A percentile compares a stretch with the other conserved stretches of the same genome.
Evolutionary conservation across 176 grass and related monocot genomes (phyloP).

Genomic region (Areca catechu): DNA sequence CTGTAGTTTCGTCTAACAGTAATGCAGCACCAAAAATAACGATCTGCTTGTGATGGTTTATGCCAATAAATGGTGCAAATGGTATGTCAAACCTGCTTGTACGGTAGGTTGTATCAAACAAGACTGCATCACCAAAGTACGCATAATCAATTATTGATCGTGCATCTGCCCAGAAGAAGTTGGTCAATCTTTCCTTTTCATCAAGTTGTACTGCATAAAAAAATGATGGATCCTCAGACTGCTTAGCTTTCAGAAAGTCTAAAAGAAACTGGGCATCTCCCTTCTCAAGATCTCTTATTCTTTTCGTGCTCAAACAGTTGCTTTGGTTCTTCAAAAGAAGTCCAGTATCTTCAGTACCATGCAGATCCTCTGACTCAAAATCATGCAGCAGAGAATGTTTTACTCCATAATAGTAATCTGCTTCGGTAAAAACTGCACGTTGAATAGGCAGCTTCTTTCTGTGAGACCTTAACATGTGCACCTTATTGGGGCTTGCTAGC

Average conservation of each 20-base stretch:
- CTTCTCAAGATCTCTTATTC: conserved; percentile 35
- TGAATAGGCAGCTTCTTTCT: conserved; percentile 26
- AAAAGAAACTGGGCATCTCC: conserved; percentile 27
- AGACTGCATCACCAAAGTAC: conserved; percentile 31
- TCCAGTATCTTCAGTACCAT: conserved; percentile 2
- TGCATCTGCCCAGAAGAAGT: conserved; percentile 38
- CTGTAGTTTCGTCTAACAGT: conserved; percentile 27
- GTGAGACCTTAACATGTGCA: conserved; percentile 35
- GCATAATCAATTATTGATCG: conserved; percentile 23
- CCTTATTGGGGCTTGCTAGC: conserved; percentile 27
- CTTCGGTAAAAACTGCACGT: conserved; percentile 22
- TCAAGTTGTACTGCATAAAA: conserved; percentile 40
- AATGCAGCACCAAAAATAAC: conserved; percentile 40
- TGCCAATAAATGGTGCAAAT: conserved; percentile 32
- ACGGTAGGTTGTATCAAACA: conserved; percentile 26
- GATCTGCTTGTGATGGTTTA: conserved; percentile 42
- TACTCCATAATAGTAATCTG: conserved; percentile 25
- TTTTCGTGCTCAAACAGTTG: conserved; percentile 19
- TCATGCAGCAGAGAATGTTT: conserved; percentile 16
- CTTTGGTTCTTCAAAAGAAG: conserved; percentile 7
- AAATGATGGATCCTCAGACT: conserved; percentile 39
- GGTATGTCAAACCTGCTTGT: conserved; percentile 30
- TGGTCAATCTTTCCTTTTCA: conserved; percentile 29
- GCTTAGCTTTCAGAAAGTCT: conserved; percentile 39
- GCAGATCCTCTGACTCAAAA: not conserved